phyloP scores from a whole-genome alignment of 139 green algal genomes.

The Closterium sp. region DNA sequence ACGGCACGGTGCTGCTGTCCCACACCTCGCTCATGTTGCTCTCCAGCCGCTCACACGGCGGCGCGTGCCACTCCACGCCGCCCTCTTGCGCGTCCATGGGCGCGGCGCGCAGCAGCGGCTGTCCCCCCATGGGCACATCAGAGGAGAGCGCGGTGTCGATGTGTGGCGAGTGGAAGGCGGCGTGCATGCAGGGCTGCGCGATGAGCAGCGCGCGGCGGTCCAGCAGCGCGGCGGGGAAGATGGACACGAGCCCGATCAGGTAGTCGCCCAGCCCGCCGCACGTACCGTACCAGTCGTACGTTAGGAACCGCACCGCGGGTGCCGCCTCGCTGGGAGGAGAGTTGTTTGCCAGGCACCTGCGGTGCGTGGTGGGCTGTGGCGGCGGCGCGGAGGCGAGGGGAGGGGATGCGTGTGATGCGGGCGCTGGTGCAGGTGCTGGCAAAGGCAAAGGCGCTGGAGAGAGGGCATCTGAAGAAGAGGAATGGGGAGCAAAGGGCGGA shows the following conservation, averaged over 20 bases:
- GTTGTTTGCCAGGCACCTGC: background rate
- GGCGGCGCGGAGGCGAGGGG: too few species aligned
- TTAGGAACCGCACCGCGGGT: too few species aligned
- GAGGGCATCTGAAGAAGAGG: background rate
- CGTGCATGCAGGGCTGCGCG: background rate
- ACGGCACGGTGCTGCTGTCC: background rate
- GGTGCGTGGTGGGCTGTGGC: background rate
- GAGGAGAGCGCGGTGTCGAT: background rate
- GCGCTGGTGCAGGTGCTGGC: too few species aligned
- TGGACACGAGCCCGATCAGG: background rate
- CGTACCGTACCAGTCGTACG: background rate
- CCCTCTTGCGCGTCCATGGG: too few species aligned
- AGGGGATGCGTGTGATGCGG: too few species aligned
- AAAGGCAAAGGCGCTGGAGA: background rate
- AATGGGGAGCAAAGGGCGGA: background rate
- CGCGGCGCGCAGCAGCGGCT: background rate
- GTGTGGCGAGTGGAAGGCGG: background rate
- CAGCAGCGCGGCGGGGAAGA: background rate
- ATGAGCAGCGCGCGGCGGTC: background rate
- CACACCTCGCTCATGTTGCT: background rate
- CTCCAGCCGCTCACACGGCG: background rate
- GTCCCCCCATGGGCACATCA: background rate
- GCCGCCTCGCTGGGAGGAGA: background rate
- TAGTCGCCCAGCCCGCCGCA: background rate
- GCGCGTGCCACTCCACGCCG: background rate